These are phyloP conservation scores for Salmacisia buchloeana DNA, from an alignment of 1,284 basidiomycete species.

Conservation along the genomic window DNA sequence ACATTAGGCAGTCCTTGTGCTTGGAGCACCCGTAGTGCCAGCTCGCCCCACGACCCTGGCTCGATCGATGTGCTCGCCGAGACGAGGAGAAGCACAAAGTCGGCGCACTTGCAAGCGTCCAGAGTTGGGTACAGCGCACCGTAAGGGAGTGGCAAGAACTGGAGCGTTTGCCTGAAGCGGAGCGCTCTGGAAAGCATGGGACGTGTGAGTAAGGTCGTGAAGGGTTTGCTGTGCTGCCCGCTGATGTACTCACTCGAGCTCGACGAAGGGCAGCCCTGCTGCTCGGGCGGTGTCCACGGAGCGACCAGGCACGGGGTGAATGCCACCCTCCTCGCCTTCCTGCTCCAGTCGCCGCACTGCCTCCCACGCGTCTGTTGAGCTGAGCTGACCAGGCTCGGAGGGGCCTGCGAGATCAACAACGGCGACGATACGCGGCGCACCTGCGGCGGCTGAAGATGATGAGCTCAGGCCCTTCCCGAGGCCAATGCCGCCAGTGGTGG, in stretches of 20 bases:
- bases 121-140: conserved; percentile 66
- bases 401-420: conserved; percentile 68
- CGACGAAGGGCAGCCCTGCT: conserved; percentile 22
- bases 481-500: conserved; percentile 11
- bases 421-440: conserved; percentile 72
- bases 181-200: conserved; percentile 55
- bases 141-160: conserved; percentile 64
- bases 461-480: conserved; percentile 56
- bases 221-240: background rate
- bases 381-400: background rate
- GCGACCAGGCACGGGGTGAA: conserved; percentile 28
- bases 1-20: conserved; percentile 65
- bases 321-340: conserved; percentile 60
- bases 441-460: conserved; percentile 53
- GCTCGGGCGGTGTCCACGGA: conserved; percentile 31
- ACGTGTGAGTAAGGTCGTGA: background rate
- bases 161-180: conserved; percentile 80
- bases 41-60: conserved; percentile 69
- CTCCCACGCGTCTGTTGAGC: conserved; percentile 55
- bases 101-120: conserved; percentile 80
- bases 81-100: conserved; percentile 81
- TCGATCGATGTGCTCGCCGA: conserved; percentile 78
- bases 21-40: conserved; percentile 72
- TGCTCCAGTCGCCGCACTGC: conserved; percentile 63
- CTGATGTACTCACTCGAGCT: conserved; percentile 23